These are phyloP conservation scores for Magnusiomyces fungicola DNA, from an alignment of 1,139 yeast genomes.

Conservation along the genomic window DNA sequence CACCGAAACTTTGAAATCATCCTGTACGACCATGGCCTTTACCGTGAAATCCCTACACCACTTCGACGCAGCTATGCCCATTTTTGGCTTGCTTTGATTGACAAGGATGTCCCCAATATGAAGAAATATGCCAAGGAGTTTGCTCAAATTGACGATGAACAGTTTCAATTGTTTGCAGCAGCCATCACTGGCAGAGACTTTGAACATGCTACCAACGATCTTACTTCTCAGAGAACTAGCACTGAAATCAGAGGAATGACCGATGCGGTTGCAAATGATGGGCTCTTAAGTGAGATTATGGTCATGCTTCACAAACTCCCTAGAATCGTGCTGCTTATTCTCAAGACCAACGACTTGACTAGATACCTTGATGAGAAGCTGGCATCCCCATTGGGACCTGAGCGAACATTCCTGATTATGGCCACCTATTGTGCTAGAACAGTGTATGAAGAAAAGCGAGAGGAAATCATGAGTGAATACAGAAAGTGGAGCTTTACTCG, in stretches of 20 bases:
- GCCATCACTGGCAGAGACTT: slow-evolving; percentile 90
- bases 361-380: slow-evolving; percentile 80
- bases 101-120: slow-evolving; percentile 61
- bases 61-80: slow-evolving; percentile 80
- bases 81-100: slow-evolving; percentile 86
- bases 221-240: slow-evolving; percentile 45
- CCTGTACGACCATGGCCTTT: slow-evolving; percentile 90
- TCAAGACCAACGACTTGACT: slow-evolving; percentile 91
- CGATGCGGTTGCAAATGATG: slow-evolving; percentile 44
- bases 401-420: slow-evolving; percentile 80
- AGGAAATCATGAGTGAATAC: slow-evolving; percentile 31
- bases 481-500: slow-evolving; percentile 16
- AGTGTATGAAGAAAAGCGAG: slow-evolving; percentile 60
- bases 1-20: slow-evolving; percentile 74
- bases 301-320: slow-evolving; percentile 74
- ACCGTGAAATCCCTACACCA: slow-evolving; percentile 71
- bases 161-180: slow-evolving; percentile 79
- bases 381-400: slow-evolving; percentile 78
- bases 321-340: slow-evolving; percentile 69
- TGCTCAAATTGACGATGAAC: slow-evolving; percentile 73
- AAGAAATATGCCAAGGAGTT: slow-evolving; percentile 63
- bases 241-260: slow-evolving; percentile 62
- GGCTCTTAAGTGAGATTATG: slow-evolving; percentile 71
- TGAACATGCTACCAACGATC: slow-evolving; percentile 60
- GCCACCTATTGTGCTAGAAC: slow-evolving; percentile 83